Base-by-base conservation (phyloP, 257 asterid species). In the Schizonepeta tenuifolia region DNA sequence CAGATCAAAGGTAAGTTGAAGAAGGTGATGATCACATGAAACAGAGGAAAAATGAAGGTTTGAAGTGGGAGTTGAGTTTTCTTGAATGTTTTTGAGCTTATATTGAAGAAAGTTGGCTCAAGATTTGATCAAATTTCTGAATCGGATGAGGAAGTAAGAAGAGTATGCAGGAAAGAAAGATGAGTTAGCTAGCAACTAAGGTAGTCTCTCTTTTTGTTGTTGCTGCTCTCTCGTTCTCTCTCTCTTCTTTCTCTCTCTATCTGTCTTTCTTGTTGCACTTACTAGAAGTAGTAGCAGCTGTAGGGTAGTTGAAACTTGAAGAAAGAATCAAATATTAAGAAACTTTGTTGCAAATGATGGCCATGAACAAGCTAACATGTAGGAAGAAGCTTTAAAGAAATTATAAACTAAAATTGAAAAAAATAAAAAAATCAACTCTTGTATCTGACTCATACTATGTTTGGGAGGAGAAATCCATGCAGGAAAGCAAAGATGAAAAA, bases 261-360 rank as follows among this genome's bases (percentile, higher is more conserved):
- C 64, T 26, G 7, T 38, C 18, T 24, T 49, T 71, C 49, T 75
- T 75, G 75, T 69, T 75, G 71, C 78, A 75, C 71, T 62, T 76
- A 67, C 71, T 76, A 76, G 78, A 54, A 76, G 80, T 65, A 69
- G 81, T 69, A 81, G 80, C 79, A 81, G 85, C 85, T 81, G 69
- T 77, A 74, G 78, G 82, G 82, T 81, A 71, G 85, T 78, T 81
- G 85, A 74, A 77, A 77, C 76, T 74, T 81, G 78, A 81, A 70
- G 80, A 77, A 77, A 80, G 60, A 70, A 77, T 65, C 65, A 77
- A 77, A 69, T 73, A 21, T 65, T 55, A 64, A 74, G 81, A 63
- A 64, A 74, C 79, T 81, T 81, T 73, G 81, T 68, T 77, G 72
- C 73, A n/a, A 73, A 73, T 81, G 79, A 77, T 69, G 79, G 74